Conservation (phyloP, 2,329 filamentous ascomycete genomes). For the Aspergillus eucalypticola region DNA sequence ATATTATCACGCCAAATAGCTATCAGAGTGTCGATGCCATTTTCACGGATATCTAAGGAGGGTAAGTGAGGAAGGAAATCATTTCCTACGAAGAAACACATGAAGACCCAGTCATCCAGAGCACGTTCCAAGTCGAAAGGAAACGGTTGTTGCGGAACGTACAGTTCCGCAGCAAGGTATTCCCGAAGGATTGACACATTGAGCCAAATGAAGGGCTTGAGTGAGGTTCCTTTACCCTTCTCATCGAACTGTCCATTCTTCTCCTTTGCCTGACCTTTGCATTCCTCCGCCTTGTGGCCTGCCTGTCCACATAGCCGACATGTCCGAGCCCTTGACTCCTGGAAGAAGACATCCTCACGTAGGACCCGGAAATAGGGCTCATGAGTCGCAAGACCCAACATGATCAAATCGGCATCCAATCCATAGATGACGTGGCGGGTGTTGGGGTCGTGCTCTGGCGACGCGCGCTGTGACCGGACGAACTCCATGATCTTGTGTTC, state of each 20-base stretch:
- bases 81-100: constrained; percentile 98
- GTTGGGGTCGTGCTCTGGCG: constrained; percentile 90
- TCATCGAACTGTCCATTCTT: constrained; percentile 79
- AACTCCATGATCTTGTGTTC: constrained; percentile 99
- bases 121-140: constrained; percentile 90
- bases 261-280: constrained; percentile 74
- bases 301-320: constrained; percentile 91
- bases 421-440: constrained; percentile 98
- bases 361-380: constrained; percentile 96
- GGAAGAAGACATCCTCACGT: constrained; percentile 93
- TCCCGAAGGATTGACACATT: constrained; percentile 89
- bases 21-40: constrained; percentile 93
- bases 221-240: constrained; percentile 67
- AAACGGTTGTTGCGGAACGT: constrained; percentile 79
- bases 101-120: constrained; percentile 97
- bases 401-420: constrained; percentile 95
- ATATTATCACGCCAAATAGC: constrained; percentile 97
- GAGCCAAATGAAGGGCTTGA: constrained; percentile 98
- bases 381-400: constrained; percentile 95
- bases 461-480: constrained; percentile 86
- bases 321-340: constrained; percentile 76
- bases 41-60: constrained; percentile 95
- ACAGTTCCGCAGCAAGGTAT: constrained; percentile 87
- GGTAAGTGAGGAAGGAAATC: constrained; percentile 97
- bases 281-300: constrained; percentile 86